These are phyloP conservation scores for Carex cristatella DNA, from an alignment of 176 grass and related monocot species.

Conservation along the genomic window DNA sequence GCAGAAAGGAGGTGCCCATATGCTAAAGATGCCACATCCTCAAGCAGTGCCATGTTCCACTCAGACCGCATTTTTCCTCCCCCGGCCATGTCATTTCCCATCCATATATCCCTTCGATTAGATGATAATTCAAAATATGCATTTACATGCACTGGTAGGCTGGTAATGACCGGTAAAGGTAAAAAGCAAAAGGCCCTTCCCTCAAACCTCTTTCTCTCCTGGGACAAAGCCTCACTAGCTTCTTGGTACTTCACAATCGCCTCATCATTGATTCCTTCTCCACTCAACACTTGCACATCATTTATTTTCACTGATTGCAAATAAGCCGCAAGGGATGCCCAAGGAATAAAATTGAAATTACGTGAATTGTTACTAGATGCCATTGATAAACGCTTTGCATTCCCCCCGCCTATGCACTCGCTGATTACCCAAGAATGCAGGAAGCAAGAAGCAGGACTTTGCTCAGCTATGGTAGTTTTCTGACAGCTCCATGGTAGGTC, in stretches of 20 bases:
- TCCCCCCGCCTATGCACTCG: constrained; percentile 82
- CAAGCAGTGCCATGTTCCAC: constrained; percentile 86
- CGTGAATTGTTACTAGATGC: constrained; percentile 56
- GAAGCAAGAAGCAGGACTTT: constrained; percentile 37
- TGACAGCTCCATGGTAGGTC: constrained; percentile 87
- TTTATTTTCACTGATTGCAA: constrained; percentile 65
- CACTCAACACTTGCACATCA: constrained; percentile 49
- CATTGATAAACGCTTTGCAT: constrained; percentile 69
- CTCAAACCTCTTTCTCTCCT: constrained; percentile 53
- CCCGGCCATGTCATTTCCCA: constrained; percentile 90
- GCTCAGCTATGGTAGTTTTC: constrained; percentile 66
- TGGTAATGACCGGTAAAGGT: constrained; percentile 80
- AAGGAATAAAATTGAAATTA: constrained; percentile 94
- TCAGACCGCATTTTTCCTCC: constrained; percentile 89
- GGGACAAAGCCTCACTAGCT: constrained; percentile 34
- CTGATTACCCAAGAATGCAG: constrained; percentile 82
- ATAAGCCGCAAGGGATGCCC: constrained; percentile 95
- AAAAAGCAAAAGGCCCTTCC: constrained; percentile 92
- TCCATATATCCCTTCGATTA: constrained; percentile 99
- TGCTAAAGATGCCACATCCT: constrained; percentile 88
- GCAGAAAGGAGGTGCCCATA: constrained; percentile 76
- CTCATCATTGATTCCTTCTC: constrained; percentile 37
- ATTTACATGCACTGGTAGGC: constrained; percentile 84
- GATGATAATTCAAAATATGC: constrained; percentile 99
- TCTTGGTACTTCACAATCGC: constrained; percentile 35